Evolutionary conservation across 1,139 yeast genomes (phyloP).

Genomic region (Geotrichum armillariae): DNA sequence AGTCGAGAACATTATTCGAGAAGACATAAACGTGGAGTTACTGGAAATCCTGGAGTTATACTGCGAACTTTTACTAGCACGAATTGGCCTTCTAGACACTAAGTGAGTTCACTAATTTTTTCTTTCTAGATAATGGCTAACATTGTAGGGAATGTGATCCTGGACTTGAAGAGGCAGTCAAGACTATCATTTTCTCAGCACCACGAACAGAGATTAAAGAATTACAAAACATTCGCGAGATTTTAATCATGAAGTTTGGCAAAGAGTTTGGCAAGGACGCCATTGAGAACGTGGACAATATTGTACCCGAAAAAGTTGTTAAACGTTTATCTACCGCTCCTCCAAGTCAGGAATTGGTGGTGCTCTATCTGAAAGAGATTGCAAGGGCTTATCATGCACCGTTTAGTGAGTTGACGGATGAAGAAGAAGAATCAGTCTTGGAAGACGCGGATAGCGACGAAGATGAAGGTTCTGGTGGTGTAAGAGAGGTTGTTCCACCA

Average conservation of each 20-base stretch:
- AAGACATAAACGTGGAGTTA: constrained; percentile 79
- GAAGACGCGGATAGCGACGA: constrained; percentile 36
- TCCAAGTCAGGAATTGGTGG: constrained; percentile 66
- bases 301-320: constrained; percentile 65
- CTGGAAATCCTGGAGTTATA: constrained; percentile 79
- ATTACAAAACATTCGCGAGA: constrained; percentile 57
- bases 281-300: constrained; percentile 53
- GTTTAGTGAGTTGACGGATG: constrained; percentile 56
- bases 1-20: constrained; percentile 82
- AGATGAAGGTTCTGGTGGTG: constrained; percentile 37
- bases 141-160: constrained; percentile 51
- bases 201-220: constrained; percentile 79
- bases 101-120: constrained; percentile 18
- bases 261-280: constrained; percentile 62
- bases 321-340: constrained; percentile 66
- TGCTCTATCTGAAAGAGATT: constrained; percentile 72
- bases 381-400: constrained; percentile 80
- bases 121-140: neutral
- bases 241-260: constrained; percentile 65
- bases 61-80: constrained; percentile 78
- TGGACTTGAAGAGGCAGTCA: constrained; percentile 72
- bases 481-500: constrained; percentile 29
- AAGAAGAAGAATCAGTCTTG: constrained; percentile 32
- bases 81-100: constrained; percentile 58
- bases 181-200: constrained; percentile 68